Evolutionary conservation across 805 yeast species (phyloP), one percentile per base, ranked within the genome.

Genomic region (Candida andamanensis): DNA sequence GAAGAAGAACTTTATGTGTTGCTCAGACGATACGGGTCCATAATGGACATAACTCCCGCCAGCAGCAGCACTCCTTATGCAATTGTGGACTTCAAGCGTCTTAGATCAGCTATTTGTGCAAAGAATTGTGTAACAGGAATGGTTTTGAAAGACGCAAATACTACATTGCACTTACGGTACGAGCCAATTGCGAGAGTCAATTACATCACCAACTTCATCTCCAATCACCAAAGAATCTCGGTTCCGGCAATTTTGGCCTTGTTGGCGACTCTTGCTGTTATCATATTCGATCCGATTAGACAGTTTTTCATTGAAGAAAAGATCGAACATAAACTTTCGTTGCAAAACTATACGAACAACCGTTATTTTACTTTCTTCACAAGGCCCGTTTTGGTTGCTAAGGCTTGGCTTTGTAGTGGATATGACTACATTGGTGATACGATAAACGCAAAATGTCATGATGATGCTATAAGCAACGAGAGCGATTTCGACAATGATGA

Each of bases 271-370:
- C 39, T 80, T 2, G 94, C 97, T 0, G 95, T 87, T 26, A 50
- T 84, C 19, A 72, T 92, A 26, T 92, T 92, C 56, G 98, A 92
- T 46, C 98, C 98, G 1, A 85, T 92, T 26, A 74, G 98, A 52
- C 80, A 82, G 41, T 81, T 78, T 56, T 79, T 78, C 49, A 76
- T 92, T 35, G 76, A 76, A 46, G 78, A 75, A 49, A 85, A 84
- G 49, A 77, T 92, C 34, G 74, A 81, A 4, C 75, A 70, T 37
- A 72, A 61, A 45, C 76, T 68, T 46, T 62, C 81, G 1, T 51
- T 81, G 29, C 67, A 71, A n/a, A 50, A 60, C 29, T 69, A 67
- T 41, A 70, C 54, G 32, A 56, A 62, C 30, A 57, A 56, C 37
- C 47, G 42, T 38, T 49, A 51, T 24, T 33, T 62, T 25, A 52